These are phyloP conservation scores for Rosa multiflora DNA, from an alignment of 306 rosid species.

Conservation along the genomic window DNA sequence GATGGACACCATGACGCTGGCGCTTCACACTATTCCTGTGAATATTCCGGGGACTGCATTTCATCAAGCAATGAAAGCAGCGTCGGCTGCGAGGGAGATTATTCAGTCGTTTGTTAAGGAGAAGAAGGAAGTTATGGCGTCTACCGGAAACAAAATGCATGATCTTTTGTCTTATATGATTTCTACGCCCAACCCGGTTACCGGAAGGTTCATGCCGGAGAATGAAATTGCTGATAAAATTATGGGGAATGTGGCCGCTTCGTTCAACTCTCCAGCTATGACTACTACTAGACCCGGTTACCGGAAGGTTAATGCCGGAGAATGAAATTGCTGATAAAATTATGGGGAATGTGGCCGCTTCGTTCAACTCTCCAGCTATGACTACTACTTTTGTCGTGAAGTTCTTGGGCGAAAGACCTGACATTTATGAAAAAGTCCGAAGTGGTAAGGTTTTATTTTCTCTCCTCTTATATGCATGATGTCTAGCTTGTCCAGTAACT, in stretches of 20 bases:
- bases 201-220: background rate
- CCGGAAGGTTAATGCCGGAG: background rate
- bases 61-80: slow-evolving; percentile 10
- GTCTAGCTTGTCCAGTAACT: too few relatives aligned
- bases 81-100: background rate
- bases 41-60: slow-evolving; percentile 1
- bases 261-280: slow-evolving; percentile 8
- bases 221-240: slow-evolving; percentile 12
- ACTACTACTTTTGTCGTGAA: slow-evolving; percentile 25
- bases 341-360: slow-evolving; percentile 4
- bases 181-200: background rate
- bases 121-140: background rate
- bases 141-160: background rate
- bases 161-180: background rate
- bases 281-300: background rate
- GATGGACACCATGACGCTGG: background rate
- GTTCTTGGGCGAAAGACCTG: slow-evolving; percentile 48
- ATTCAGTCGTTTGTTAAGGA: background rate
- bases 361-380: slow-evolving; percentile 8
- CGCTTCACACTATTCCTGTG: background rate
- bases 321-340: slow-evolving; percentile 12
- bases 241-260: slow-evolving; percentile 4
- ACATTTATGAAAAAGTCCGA: slow-evolving; percentile 2
- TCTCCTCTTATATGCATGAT: background rate
- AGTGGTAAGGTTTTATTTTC: background rate